phyloP scores from a whole-genome alignment of 2,329 filamentous ascomycete genomes.

The Alternaria gansuensis region DNA sequence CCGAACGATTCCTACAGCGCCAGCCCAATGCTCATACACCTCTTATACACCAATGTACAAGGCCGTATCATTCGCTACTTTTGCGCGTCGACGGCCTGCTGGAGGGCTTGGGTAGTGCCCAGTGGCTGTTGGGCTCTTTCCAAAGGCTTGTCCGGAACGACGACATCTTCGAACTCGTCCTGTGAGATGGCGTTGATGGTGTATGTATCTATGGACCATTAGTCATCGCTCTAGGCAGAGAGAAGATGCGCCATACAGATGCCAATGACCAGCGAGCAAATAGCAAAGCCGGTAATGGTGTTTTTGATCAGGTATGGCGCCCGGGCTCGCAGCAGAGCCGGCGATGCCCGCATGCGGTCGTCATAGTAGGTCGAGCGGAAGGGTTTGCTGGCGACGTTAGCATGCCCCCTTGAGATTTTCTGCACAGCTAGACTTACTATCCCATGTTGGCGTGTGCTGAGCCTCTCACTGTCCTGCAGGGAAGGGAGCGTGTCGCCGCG shows the following conservation, averaged over 20 bases:
- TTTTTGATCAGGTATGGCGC: constrained; percentile 94
- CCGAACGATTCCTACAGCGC: constrained; percentile 35
- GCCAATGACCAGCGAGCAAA: constrained; percentile 78
- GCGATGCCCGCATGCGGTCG: constrained; percentile 81
- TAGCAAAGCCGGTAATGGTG: constrained; percentile 76
- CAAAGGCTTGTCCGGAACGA: constrained; percentile 78
- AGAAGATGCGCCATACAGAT: constrained; percentile 71
- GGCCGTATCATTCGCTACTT: constrained; percentile 29
- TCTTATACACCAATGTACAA: constrained; percentile 42
- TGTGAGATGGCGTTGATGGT: constrained; percentile 88
- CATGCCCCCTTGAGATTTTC: not conserved
- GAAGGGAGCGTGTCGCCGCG: constrained; percentile 29
- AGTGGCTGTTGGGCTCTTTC: constrained; percentile 52
- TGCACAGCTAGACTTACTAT: constrained; percentile 40
- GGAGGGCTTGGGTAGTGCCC: constrained; percentile 42
- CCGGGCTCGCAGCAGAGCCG: constrained; percentile 88
- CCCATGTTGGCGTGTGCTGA: constrained; percentile 43
- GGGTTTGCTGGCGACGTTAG: constrained; percentile 44
- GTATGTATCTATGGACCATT: constrained; percentile 64
- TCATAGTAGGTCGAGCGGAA: constrained; percentile 90
- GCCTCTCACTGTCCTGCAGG: constrained; percentile 32
- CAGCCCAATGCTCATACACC: constrained; percentile 41
- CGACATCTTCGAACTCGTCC: constrained; percentile 95
- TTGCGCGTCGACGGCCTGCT: constrained; percentile 43
- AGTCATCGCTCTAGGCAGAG: constrained; percentile 14